Conservation (phyloP, 202 grass and related monocot genomes). For the Cymbopogon flexuosus region DNA sequence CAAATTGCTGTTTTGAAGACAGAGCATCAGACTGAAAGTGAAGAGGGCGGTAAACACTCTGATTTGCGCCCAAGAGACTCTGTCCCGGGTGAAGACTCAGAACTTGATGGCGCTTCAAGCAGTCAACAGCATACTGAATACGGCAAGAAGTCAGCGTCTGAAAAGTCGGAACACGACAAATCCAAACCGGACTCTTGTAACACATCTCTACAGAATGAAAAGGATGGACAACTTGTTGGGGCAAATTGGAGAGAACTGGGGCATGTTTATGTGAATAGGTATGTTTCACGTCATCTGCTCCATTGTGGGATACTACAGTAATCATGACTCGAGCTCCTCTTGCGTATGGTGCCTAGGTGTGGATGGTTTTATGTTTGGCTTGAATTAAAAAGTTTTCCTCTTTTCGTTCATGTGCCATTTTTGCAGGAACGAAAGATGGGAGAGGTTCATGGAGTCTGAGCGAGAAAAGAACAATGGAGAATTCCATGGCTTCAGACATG, state of each 20-base stretch:
- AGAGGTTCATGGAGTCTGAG: constrained; percentile 48
- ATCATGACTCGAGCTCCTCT: neutral
- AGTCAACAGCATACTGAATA: constrained; percentile 30
- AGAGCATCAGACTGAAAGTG: constrained; percentile 28
- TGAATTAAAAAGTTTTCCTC: constrained; percentile 13
- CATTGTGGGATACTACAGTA: constrained; percentile 7
- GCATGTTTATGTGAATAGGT: constrained; percentile 47
- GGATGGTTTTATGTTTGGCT: constrained; percentile 26
- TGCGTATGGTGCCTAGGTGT: constrained; percentile 14
- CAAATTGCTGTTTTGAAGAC: constrained; percentile 37
- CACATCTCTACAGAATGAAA: constrained; percentile 39
- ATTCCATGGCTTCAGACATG: constrained; percentile 30
- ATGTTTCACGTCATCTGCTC: constrained; percentile 17
- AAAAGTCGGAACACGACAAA: constrained; percentile 38
- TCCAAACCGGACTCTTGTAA: constrained; percentile 33
- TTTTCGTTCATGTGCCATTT: constrained; percentile 10
- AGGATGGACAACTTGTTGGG: constrained; percentile 32
- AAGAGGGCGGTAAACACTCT: constrained; percentile 27
- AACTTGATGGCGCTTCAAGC: constrained; percentile 32
- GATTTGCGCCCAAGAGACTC: constrained; percentile 32
- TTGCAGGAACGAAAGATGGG: constrained; percentile 62
- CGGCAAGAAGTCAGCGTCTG: constrained; percentile 31
- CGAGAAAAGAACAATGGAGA: constrained; percentile 36
- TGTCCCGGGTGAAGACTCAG: constrained; percentile 26
- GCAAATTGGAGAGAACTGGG: constrained; percentile 30